Conservation (phyloP, 441 rosid genomes). For the Adansonia grandidieri region DNA sequence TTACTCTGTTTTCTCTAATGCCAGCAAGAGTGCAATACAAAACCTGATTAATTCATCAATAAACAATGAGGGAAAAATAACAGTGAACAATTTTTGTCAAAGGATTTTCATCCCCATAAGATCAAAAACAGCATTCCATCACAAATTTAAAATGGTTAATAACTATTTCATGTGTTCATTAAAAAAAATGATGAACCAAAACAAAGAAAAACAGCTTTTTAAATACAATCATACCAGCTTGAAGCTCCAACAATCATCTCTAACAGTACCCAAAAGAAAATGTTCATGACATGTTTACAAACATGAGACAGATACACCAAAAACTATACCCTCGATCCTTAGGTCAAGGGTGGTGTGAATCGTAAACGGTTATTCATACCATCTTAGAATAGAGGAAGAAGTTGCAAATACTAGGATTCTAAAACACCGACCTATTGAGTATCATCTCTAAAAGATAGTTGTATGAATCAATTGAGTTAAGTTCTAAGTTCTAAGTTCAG, state of each 20-base stretch:
- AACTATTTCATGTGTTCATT: not conserved
- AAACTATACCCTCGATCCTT: not conserved
- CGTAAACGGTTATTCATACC: not conserved
- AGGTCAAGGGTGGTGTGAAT: not conserved
- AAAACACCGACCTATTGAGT: no score
- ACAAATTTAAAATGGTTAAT: not conserved
- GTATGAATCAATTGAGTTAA: no score
- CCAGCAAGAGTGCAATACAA: no score
- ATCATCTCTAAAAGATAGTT: no score
- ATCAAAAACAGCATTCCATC: not conserved
- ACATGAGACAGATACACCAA: not conserved
- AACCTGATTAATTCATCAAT: no score
- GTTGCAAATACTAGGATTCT: no score
- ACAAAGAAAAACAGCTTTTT: not conserved
- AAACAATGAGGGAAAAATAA: no score
- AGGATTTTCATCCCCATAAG: not conserved
- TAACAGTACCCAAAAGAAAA: not conserved
- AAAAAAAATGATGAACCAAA: not conserved
- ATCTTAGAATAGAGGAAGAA: no score
- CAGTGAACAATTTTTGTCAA: not conserved
- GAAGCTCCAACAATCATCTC: not conserved
- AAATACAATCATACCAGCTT: not conserved
- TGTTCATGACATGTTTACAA: not conserved
- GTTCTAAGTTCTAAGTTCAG: no score
- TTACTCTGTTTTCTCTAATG: no score